These are phyloP conservation scores for Blastobotrys chiropterorum DNA, from an alignment of 805 yeast species.

Conservation along the genomic window DNA sequence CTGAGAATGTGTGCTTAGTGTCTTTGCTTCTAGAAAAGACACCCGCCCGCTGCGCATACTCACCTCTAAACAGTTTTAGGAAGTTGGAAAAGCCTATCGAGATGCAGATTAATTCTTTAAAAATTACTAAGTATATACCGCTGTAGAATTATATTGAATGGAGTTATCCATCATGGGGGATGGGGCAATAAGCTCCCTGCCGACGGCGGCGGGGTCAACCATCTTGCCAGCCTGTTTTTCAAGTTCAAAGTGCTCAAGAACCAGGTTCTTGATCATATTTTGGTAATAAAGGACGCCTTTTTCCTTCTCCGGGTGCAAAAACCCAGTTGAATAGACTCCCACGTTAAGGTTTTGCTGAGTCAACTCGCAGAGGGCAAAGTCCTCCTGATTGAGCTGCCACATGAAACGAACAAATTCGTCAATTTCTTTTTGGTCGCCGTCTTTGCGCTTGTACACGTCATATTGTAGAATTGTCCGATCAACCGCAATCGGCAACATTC, in stretches of 20 bases:
- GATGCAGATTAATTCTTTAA: no score
- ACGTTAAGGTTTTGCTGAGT: not conserved
- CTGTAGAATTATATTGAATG: not conserved
- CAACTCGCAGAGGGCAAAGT: not conserved
- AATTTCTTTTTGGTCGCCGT: not conserved
- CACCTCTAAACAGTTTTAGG: no score
- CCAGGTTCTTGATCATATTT: not conserved
- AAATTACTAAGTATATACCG: not conserved
- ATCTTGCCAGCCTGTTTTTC: not conserved
- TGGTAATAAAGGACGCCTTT: conserved; percentile 1
- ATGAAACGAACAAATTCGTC: conserved; percentile 1
- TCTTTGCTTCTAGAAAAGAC: no score
- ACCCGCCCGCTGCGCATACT: no score
- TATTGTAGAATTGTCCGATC: not conserved
- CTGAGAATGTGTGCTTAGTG: no score
- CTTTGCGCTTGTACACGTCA: not conserved
- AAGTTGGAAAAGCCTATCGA: no score
- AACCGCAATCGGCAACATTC: not conserved
- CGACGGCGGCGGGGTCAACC: not conserved
- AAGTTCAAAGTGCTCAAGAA: not conserved
- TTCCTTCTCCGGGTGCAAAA: not conserved
- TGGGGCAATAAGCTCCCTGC: not conserved
- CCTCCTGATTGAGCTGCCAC: not conserved
- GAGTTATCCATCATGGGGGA: not conserved
- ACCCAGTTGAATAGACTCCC: not conserved